A percentile compares a stretch with the other conserved stretches of the same genome.
These are phyloP conservation scores for Knoxdaviesia capensis DNA, from an alignment of 2,329 filamentous ascomycete species.

Conservation along the genomic window DNA sequence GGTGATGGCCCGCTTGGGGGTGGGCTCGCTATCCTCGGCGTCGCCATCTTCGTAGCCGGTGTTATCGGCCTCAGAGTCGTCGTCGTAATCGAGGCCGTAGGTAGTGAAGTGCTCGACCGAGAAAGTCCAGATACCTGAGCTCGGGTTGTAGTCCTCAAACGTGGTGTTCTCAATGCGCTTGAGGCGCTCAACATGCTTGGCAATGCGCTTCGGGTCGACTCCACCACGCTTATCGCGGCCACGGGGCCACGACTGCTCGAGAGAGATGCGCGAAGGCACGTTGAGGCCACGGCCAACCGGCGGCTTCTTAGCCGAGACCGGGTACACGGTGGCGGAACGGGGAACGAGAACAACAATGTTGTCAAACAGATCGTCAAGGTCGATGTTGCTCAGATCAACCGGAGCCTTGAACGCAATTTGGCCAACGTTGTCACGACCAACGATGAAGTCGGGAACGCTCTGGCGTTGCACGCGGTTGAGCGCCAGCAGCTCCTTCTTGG, in stretches of 20 bases:
- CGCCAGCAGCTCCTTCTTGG: conserved; percentile 50
- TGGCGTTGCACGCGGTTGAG: conserved; percentile 67
- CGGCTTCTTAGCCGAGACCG: conserved; percentile 56
- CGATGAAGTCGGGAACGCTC: conserved; percentile 52
- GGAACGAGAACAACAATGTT: conserved; percentile 57
- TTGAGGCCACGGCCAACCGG: conserved; percentile 75
- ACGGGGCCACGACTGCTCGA: conserved; percentile 87
- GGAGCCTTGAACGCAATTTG: conserved; percentile 61
- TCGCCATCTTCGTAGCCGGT: conserved; percentile 1
- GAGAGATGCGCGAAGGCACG: conserved; percentile 67
- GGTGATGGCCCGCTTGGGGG: too few species aligned
- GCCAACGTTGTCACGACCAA: conserved; percentile 68
- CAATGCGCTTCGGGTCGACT: conserved; percentile 40
- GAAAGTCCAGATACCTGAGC: conserved; percentile 79
- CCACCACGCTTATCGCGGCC: conserved; percentile 33
- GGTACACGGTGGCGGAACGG: conserved; percentile 78
- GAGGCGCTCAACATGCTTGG: conserved; percentile 68
- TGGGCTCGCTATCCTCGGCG: conserved; percentile 11
- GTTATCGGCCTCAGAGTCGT: conserved; percentile 40
- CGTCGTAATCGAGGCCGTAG: conserved; percentile 72
- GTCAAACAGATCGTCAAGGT: conserved; percentile 62
- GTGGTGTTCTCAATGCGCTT: conserved; percentile 61
- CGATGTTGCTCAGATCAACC: conserved; percentile 63
- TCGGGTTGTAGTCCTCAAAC: conserved; percentile 60
- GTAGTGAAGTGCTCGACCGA: conserved; percentile 92